These are phyloP conservation scores for Sclerotinia minor DNA, from an alignment of 2,329 filamentous ascomycete species.

Conservation along the genomic window DNA sequence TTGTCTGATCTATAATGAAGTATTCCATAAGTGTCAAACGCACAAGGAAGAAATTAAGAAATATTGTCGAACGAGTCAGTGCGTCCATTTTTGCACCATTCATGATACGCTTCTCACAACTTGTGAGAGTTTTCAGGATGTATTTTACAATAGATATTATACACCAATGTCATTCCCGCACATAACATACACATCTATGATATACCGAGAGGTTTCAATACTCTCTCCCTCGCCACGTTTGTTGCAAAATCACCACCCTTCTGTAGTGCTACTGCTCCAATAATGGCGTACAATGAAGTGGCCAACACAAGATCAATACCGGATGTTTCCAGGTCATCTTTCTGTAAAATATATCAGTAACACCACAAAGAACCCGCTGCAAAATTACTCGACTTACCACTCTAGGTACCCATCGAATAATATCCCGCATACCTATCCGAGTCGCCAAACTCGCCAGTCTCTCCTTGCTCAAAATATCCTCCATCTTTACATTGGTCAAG, in stretches of 20 bases:
- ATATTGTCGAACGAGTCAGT: background rate
- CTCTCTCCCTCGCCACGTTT: constrained; percentile 69
- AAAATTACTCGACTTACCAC: constrained; percentile 54
- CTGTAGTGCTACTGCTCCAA: constrained; percentile 88
- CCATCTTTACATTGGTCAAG: constrained; percentile 61
- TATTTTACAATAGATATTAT: constrained; percentile 26
- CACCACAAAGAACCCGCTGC: constrained; percentile 26
- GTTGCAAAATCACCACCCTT: constrained; percentile 78
- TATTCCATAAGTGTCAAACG: no score
- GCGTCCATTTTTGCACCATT: constrained; percentile 14
- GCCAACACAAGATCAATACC: constrained; percentile 74
- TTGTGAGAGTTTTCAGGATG: background rate
- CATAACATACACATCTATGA: constrained; percentile 37
- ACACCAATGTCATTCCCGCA: constrained; percentile 19
- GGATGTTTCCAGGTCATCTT: constrained; percentile 67
- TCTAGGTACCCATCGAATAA: constrained; percentile 86
- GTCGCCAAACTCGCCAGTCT: constrained; percentile 68
- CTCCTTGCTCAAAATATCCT: constrained; percentile 61
- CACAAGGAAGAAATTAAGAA: no score
- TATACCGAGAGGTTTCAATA: constrained; percentile 41
- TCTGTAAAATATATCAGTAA: constrained; percentile 45
- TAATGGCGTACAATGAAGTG: constrained; percentile 77
- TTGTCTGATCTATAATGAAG: no score
- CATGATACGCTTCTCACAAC: constrained; percentile 1
- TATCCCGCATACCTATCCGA: constrained; percentile 68